These are phyloP conservation scores for Eutrema yunnanense DNA, from an alignment of 345 rosid species.

Conservation along the genomic window DNA sequence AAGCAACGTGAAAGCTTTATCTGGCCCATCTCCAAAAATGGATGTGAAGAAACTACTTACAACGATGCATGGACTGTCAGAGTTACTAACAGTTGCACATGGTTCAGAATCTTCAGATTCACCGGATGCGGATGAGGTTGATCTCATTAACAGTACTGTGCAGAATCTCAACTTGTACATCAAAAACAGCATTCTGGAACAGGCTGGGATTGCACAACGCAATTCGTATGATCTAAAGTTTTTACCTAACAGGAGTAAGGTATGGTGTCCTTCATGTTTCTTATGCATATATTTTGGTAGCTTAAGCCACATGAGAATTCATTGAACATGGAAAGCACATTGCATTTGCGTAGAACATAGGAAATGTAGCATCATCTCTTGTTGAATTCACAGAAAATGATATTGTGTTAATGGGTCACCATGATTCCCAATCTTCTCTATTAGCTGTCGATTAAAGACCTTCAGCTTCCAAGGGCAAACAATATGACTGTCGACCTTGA, in stretches of 20 bases:
- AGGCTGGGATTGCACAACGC: slow-evolving; percentile 10
- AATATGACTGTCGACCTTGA: slow-evolving; percentile 25
- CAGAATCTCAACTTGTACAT: slow-evolving; percentile 40
- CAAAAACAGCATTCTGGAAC: slow-evolving; percentile 23
- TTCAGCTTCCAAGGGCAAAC: slow-evolving; percentile 28
- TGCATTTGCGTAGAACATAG: neutral
- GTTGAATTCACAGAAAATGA: neutral
- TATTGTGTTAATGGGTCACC: slow-evolving; percentile 20
- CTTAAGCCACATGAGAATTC: neutral
- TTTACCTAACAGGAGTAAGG: slow-evolving; percentile 33
- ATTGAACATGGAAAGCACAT: neutral
- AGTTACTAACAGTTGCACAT: slow-evolving; percentile 38
- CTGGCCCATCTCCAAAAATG: slow-evolving; percentile 15
- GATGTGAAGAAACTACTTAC: slow-evolving; percentile 29
- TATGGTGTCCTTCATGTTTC: slow-evolving; percentile 21
- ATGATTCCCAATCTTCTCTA: slow-evolving; percentile 21
- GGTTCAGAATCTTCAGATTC: slow-evolving; percentile 38
- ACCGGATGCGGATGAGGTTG: slow-evolving; percentile 35
- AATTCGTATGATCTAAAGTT: slow-evolving; percentile 27
- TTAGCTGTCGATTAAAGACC: slow-evolving; percentile 28
- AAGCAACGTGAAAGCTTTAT: neutral
- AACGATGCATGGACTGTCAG: slow-evolving; percentile 31
- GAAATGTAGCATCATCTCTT: neutral
- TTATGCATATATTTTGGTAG: neutral
- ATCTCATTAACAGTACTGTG: slow-evolving; percentile 38